phyloP scores from a whole-genome alignment of 345 rosid species.

The Isatis tinctoria region DNA sequence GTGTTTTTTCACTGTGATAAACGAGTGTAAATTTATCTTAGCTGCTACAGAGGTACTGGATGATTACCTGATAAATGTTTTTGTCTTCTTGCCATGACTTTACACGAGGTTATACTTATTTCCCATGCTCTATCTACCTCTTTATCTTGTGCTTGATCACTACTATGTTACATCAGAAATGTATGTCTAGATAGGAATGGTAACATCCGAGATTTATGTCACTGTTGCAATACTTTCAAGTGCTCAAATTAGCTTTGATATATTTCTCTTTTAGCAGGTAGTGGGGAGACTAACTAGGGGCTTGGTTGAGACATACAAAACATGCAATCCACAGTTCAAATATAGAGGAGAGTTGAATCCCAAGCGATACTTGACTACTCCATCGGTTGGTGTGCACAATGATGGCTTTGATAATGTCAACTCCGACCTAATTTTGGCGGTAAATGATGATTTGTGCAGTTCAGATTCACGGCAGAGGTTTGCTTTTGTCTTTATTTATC shows the following conservation, averaged over 20 bases:
- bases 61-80: background rate
- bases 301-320: constrained; percentile 81
- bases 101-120: background rate
- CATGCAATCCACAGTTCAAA: constrained; percentile 84
- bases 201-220: background rate
- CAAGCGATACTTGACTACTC: constrained; percentile 93
- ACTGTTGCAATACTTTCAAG: background rate
- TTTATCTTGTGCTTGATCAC: background rate
- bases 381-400: constrained; percentile 85
- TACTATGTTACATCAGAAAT: background rate
- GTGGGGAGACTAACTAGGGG: constrained; percentile 80
- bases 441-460: constrained; percentile 67
- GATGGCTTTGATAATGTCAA: constrained; percentile 94
- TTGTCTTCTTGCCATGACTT: background rate
- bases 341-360: constrained; percentile 93
- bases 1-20: constrained; percentile 1
- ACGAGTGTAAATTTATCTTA: background rate
- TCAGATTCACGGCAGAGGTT: constrained; percentile 81
- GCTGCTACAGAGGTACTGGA: background rate
- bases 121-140: background rate
- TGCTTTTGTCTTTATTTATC: constrained; percentile 21
- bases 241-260: constrained; percentile 9
- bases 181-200: constrained; percentile 2
- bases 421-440: constrained; percentile 90
- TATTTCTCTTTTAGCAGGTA: constrained; percentile 53